Evolutionary conservation across 2,329 filamentous ascomycete species (phyloP).

Genomic region (Beauveria varroae): DNA sequence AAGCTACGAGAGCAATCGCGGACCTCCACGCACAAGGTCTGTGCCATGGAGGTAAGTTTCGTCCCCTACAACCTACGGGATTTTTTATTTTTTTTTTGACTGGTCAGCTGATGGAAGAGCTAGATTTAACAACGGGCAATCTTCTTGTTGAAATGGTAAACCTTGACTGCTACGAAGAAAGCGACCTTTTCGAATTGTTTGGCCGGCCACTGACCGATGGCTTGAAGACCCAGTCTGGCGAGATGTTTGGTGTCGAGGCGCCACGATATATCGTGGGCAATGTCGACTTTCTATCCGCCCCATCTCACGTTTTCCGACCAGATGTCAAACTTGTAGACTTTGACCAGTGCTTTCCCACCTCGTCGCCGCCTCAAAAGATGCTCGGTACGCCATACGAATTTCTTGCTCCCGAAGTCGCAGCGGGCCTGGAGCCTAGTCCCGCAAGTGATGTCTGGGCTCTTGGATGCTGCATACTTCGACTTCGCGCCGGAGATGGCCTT

Average conservation of each 20-base stretch:
- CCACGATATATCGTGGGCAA: constrained; percentile 19
- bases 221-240: constrained; percentile 14
- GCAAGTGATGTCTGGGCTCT: constrained; percentile 5
- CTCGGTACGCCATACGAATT: constrained; percentile 12
- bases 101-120: not conserved
- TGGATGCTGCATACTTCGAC: constrained; percentile 6
- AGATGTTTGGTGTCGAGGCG: constrained; percentile 14
- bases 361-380: constrained; percentile 14
- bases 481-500: not conserved
- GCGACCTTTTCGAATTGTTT: constrained; percentile 12
- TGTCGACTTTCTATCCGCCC: constrained; percentile 16
- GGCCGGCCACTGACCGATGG: constrained; percentile 12
- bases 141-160: constrained; percentile 14
- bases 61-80: not conserved
- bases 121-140: constrained; percentile 17
- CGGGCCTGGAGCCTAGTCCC: constrained; percentile 13
- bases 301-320: constrained; percentile 12
- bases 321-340: constrained; percentile 17
- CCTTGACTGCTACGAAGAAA: constrained; percentile 6
- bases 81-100: not conserved
- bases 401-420: constrained; percentile 17
- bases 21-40: constrained; percentile 17
- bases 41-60: constrained; percentile 20
- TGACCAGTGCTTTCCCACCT: constrained; percentile 15
- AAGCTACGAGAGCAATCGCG: constrained; percentile 15